A percentile compares a stretch with the other conserved stretches of the same genome.
Evolutionary conservation across 805 yeast species (phyloP).

Genomic region (Pichia membranifaciens): DNA sequence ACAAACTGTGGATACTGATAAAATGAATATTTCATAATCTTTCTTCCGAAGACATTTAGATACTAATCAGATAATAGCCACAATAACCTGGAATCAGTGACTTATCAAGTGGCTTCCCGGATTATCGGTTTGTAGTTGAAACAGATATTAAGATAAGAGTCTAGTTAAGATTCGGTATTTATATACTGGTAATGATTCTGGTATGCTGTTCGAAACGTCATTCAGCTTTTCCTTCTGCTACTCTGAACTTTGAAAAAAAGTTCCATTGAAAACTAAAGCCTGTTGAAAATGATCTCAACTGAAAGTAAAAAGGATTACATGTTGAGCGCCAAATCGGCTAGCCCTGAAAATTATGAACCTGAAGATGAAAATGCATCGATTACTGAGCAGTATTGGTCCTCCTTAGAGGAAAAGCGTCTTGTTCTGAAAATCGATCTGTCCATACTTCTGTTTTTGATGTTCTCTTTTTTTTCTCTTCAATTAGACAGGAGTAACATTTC

Average conservation of each 20-base stretch:
- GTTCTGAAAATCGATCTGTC: background rate
- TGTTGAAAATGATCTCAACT: background rate
- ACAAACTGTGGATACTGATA: too few relatives aligned
- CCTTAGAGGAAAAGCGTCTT: background rate
- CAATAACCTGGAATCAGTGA: too few relatives aligned
- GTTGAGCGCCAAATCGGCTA: background rate
- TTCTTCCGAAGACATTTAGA: too few relatives aligned
- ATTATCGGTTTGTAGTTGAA: too few relatives aligned
- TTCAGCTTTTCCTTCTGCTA: too few relatives aligned
- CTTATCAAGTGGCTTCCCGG: too few relatives aligned
- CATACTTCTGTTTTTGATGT: background rate
- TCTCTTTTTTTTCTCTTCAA: background rate
- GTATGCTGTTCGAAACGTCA: too few relatives aligned
- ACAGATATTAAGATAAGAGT: too few relatives aligned
- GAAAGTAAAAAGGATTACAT: background rate
- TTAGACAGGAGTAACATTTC: background rate
- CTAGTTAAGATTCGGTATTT: too few relatives aligned
- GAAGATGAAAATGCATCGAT: conserved; percentile 52
- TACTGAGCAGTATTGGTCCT: background rate
- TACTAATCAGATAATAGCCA: too few relatives aligned
- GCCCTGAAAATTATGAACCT: conserved; percentile 37
- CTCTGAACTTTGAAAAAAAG: background rate
- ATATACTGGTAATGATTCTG: too few relatives aligned
- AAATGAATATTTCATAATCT: too few relatives aligned
- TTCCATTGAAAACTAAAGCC: background rate